Base-by-base conservation (phyloP, 2,329 filamentous ascomycete species). In the Paecilomyces sp. region DNA sequence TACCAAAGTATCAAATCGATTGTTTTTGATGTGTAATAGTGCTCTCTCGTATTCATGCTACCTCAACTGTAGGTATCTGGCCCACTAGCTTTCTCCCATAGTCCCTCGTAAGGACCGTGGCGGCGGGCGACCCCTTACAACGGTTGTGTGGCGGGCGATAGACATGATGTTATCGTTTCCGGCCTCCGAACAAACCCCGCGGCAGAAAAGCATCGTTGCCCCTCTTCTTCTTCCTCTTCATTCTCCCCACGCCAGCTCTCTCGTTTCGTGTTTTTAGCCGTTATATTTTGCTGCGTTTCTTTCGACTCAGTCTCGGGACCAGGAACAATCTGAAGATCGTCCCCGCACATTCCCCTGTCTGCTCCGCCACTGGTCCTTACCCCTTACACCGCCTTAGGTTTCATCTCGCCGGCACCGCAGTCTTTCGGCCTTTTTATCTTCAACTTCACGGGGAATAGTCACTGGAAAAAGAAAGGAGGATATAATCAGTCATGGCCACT, bases 401-500 rank as follows among this genome's bases (percentile, higher is more conserved):
- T 47, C 41, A 47, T n/a, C 41, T 18, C 41, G n/a, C 8, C 18
- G 41, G n/a, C 41, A 22, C 8, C 41, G 41, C 41, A 2, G 41
- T 47, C 41, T 47, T 47, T 12, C 5, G 36, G 41, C 7, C 18
- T 54, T 9, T 33, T 51, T 28, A 28, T 28, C 24, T 6, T 25
- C 51, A 53, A 25, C 51, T 53, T 34, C 18, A 13, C 25, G 18
- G 15, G 25, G 54, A 31, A 52, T 12, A 33, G 11, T n/a, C 7
- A 24, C 11, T 30, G 25, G 22, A 58, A 57, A 2, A 13, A 15
- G 53, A 22, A 18, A 25, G 33, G 30, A 55, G 5, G 28, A 36
- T 12, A 50, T 28, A 13, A 61, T 68, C 58, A 47, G 18, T 18
- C 55, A 79, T 79, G 73, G 74, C 78, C 59, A 77, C 77, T 50